phyloP scores from a whole-genome alignment of 768 basidiomycete species.

The Astraeus odoratus region DNA sequence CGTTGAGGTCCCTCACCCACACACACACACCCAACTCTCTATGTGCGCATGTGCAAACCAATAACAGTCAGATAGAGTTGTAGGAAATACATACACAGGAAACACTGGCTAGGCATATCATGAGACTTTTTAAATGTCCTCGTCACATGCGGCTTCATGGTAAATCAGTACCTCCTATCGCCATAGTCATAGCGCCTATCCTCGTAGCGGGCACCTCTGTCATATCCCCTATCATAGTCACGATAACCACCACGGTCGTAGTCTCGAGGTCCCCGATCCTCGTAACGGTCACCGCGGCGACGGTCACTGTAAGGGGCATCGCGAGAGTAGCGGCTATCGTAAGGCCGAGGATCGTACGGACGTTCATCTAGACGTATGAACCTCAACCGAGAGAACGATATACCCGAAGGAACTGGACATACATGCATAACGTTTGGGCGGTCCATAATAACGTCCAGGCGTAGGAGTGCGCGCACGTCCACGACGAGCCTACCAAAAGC shows the following conservation, averaged over 20 bases:
- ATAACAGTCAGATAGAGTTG: neutral
- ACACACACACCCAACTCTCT: too few species aligned
- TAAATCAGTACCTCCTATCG: neutral
- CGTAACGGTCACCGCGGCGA: conserved; percentile 38
- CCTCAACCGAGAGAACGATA: neutral
- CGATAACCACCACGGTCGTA: conserved; percentile 21
- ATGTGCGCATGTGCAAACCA: neutral
- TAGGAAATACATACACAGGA: conserved; percentile 19
- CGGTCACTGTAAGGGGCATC: conserved; percentile 45
- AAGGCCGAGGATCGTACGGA: conserved; percentile 87
- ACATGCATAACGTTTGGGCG: conserved; percentile 76
- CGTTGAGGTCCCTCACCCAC: too few species aligned
- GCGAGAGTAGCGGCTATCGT: conserved; percentile 79
- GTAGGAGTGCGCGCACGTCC: conserved; percentile 89
- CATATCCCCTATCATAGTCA: conserved; percentile 32
- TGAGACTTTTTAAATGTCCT: neutral
- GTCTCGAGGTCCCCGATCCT: conserved; percentile 37
- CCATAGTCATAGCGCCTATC: conserved; percentile 37
- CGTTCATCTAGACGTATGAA: conserved; percentile 52
- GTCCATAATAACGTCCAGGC: conserved; percentile 91
- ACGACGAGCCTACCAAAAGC: conserved; percentile 61
- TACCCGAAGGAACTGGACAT: conserved; percentile 20
- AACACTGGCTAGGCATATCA: conserved; percentile 4
- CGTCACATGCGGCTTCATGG: conserved; percentile 3
- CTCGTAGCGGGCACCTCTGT: conserved; percentile 36